Base-by-base conservation (phyloP, 1,139 yeast species). In the Suhomyces wounanorum region DNA sequence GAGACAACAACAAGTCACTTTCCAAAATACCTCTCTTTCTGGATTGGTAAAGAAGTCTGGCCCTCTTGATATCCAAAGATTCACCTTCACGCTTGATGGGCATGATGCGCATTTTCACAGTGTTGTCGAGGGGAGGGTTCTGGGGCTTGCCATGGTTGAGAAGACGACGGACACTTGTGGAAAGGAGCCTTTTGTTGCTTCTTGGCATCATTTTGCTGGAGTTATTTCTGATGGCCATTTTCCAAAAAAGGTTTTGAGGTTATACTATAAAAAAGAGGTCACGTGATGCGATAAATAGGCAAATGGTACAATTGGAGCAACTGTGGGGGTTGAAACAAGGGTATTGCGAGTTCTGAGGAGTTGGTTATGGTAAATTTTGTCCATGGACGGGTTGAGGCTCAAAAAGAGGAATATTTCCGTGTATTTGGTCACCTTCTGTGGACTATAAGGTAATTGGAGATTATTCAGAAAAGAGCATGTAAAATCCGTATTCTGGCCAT, bases 1-100 rank as follows among this genome's bases (percentile, higher is more conserved):
- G 80, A 18, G 95, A 84, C 52, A 95, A 77, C 48, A 94, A 73
- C 62, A 94, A 73, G 67, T 95, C 99, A 10, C 97, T 86, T 67
- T 94, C 99, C 54, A 94, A 78, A 50, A 94, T 94, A 39, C 99
- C 99, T 66, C 99, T 82, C 70, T 95, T 94, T 55, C 99, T 80
- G 45, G 96, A 86, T 68, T 94, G 99, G 68, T 95, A 94, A 3
- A 89, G 74, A 62, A 94, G 74, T 56, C 99, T 81, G 9, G 97
- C 96, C 59, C 94, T 81, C 70, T 89, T 89, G 48, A 81, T 79
- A 43, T 88, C 91, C 5, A 83, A 68, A n/a, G 83, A 68, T 69
- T 94, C 99, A 52, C 87, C 86, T 5, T 75, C 73, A 59, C 97
- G 80, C 53, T 84, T 81, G 52, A 89, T 76, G 6, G 97, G 97